phyloP scores from a whole-genome alignment of 164 flowering plant genomes.

The Tinospora cordifolia region DNA sequence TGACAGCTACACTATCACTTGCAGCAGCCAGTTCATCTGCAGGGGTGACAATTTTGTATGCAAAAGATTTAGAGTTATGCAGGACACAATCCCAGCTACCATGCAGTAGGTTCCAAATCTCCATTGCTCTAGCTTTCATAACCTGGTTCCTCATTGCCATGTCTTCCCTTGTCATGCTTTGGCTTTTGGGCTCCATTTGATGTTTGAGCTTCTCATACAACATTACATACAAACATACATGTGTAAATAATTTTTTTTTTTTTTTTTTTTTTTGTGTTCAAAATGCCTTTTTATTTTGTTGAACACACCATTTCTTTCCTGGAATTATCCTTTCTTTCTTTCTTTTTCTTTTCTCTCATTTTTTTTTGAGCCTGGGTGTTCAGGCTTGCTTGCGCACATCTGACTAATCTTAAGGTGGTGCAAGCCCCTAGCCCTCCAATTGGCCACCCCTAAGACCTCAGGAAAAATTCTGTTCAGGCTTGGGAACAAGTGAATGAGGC shows the following conservation, averaged over 20 bases:
- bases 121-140: conserved; percentile 55
- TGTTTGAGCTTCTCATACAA: background rate
- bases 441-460: no score
- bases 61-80: conserved; percentile 55
- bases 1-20: conserved; percentile 68
- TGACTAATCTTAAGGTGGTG: no score
- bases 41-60: conserved; percentile 60
- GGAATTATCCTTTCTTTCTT: no score
- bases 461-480: no score
- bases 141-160: conserved; percentile 57
- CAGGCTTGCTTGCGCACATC: no score
- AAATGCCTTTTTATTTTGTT: background rate
- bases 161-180: conserved; percentile 74
- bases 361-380: no score
- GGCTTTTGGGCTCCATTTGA: conserved; percentile 61
- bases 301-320: background rate
- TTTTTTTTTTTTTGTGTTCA: background rate
- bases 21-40: conserved; percentile 95
- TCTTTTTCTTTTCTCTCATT: no score
- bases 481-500: no score
- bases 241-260: no score
- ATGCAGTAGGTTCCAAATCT: conserved; percentile 51
- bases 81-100: conserved; percentile 22
- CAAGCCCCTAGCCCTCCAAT: no score
- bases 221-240: background rate